Evolutionary conservation across 345 rosid species (phyloP).

Genomic region (Crucihimalaya himalaica): DNA sequence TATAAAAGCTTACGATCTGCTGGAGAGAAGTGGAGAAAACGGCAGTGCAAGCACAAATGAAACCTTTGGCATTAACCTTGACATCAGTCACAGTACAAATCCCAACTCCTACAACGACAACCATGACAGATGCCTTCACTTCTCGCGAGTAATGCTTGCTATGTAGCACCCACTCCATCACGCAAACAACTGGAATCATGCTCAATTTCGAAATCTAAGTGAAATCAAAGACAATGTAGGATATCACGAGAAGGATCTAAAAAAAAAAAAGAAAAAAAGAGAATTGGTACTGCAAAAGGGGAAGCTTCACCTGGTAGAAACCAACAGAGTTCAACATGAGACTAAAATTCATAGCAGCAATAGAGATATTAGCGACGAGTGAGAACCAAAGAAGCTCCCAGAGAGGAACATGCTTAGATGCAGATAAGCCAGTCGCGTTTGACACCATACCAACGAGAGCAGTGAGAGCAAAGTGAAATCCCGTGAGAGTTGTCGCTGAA

Average conservation of each 20-base stretch:
- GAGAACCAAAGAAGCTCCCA: slow-evolving; percentile 99
- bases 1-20: slow-evolving; percentile 73
- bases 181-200: slow-evolving; percentile 97
- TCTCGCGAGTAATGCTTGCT: slow-evolving; percentile 76
- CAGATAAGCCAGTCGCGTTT: slow-evolving; percentile 80
- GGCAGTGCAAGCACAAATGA: slow-evolving; percentile 77
- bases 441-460: slow-evolving; percentile 85
- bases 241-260: not conserved
- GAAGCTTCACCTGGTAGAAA: slow-evolving; percentile 67
- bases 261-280: too few relatives aligned
- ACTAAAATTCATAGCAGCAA: slow-evolving; percentile 89
- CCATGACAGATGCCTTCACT: slow-evolving; percentile 77
- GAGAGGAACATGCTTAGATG: slow-evolving; percentile 77
- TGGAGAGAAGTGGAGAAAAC: slow-evolving; percentile 84
- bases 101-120: slow-evolving; percentile 91
- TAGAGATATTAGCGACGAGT: slow-evolving; percentile 78
- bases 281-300: not conserved
- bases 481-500: slow-evolving; percentile 87
- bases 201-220: slow-evolving; percentile 84
- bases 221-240: not conserved
- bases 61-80: slow-evolving; percentile 91
- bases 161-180: slow-evolving; percentile 96
- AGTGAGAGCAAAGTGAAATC: slow-evolving; percentile 89
- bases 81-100: slow-evolving; percentile 97
- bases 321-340: slow-evolving; percentile 98